Percentiles rank a stretch among this genome's conserved stretches.
Conservation (phyloP, 306 rosid genomes). For the Cicer judaicum region DNA sequence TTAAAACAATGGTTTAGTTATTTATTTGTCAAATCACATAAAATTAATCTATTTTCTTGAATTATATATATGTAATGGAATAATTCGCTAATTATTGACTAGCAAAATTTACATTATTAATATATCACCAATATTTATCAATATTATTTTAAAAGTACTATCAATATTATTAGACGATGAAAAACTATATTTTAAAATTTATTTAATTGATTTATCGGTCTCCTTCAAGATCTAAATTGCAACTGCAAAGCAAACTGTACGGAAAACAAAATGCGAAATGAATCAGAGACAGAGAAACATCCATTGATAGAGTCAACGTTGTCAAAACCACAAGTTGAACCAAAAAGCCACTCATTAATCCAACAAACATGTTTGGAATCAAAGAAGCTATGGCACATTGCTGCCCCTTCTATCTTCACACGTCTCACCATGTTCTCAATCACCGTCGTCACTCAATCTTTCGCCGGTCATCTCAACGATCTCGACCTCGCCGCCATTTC, state of each 20-base stretch:
- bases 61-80: too few relatives aligned
- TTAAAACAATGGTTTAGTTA: too few relatives aligned
- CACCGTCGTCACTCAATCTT: constrained; percentile 66
- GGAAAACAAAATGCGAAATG: background rate
- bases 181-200: too few relatives aligned
- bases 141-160: too few relatives aligned
- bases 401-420: constrained; percentile 73
- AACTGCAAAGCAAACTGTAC: background rate
- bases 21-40: too few relatives aligned
- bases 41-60: too few relatives aligned
- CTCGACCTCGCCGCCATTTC: constrained; percentile 75
- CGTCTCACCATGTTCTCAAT: constrained; percentile 80
- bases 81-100: too few relatives aligned
- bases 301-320: constrained; percentile 42
- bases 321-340: constrained; percentile 1
- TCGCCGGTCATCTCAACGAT: constrained; percentile 73
- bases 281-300: constrained; percentile 28
- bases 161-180: too few relatives aligned
- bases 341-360: constrained; percentile 29
- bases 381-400: constrained; percentile 66
- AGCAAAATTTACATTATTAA: too few relatives aligned
- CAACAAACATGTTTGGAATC: constrained; percentile 55
- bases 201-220: too few relatives aligned
- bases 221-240: too few relatives aligned
- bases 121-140: too few relatives aligned